Percentiles rank a stretch among this genome's conserved stretches.
Evolutionary conservation across 2,329 filamentous ascomycete genomes (phyloP).

Genomic region (Aplosporella prunicola): DNA sequence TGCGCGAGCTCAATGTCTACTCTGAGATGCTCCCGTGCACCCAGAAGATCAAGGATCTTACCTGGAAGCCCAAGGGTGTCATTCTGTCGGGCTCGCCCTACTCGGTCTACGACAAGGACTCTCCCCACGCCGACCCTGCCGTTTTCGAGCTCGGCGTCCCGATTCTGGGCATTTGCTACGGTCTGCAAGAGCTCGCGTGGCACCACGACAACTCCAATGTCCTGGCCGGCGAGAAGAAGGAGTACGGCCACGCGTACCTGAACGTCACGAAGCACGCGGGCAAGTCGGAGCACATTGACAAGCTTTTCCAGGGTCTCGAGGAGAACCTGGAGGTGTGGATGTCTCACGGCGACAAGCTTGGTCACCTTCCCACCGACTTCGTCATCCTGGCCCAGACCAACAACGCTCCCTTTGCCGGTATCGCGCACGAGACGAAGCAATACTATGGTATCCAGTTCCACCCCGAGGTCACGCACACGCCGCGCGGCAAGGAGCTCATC

Average conservation of each 20-base stretch:
- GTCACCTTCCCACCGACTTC: conserved; percentile 62
- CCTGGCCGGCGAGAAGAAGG: conserved; percentile 54
- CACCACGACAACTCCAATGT: conserved; percentile 55
- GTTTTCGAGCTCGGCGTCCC: conserved; percentile 66
- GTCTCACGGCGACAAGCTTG: conserved; percentile 83
- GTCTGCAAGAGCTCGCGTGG: conserved; percentile 65
- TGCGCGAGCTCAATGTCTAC: conserved; percentile 73
- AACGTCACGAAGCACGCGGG: conserved; percentile 49
- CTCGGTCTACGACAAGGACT: conserved; percentile 71
- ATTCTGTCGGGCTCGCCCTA: conserved; percentile 65
- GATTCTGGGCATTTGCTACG: conserved; percentile 54
- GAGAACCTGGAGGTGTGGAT: conserved; percentile 69
- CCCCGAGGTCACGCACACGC: conserved; percentile 71
- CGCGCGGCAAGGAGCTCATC: conserved; percentile 59
- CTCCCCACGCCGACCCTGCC: conserved; percentile 72
- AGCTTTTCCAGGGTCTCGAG: conserved; percentile 67
- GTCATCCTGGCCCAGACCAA: conserved; percentile 61
- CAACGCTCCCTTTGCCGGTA: conserved; percentile 72
- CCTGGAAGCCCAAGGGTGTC: conserved; percentile 75
- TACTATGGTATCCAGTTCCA: conserved; percentile 85
- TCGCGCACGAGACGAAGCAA: conserved; percentile 59
- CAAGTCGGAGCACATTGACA: conserved; percentile 56
- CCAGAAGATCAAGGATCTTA: conserved; percentile 65
- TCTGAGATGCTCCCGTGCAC: conserved; percentile 84
- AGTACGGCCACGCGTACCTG: conserved; percentile 64